Evolutionary conservation across 352 stramenopile species (phyloP), one percentile per base, ranked within the genome.

Genomic region (Phytophthora vignae): DNA sequence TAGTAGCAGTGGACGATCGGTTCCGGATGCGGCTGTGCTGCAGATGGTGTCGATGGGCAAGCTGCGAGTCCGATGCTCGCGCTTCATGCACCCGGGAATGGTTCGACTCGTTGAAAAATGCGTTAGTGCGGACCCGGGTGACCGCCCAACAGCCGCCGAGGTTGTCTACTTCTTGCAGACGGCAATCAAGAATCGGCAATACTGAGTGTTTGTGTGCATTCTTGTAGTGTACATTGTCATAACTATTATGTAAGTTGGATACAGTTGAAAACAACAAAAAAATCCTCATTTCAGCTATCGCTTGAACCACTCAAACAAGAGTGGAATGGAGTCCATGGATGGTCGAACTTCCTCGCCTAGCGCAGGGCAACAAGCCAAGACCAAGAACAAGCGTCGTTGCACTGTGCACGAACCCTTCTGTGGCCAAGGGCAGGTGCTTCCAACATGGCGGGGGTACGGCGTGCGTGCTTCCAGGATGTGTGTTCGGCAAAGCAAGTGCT

Each of bases 11-110:
- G 60, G 71, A 7, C 38, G 71, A 10, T 49, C 52, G 22, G 25
- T 77, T 52, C 53, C 71, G 2, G 75, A 79, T 60, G 73, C 74
- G 0, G 77, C 72, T 2, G 44, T 87, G 25, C 55, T 87, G 19
- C 74, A 87, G 44, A 73, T 84, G 40, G 77, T 83, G 8, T 73
- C 79, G 17, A 63, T 76, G 15, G 79, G 79, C 0, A 75, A 68
- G 25, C 29, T 87, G 1, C 42, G 61, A 0, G 72, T 85, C 4
- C 27, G 69, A 22, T 84, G 84, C 44, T 78, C 77, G 3, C 11
- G n/a, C 0, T 15, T 56, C 2, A 66, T 79, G 33, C 40, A 70
- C 25, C 27, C 56, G 9, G 60, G 54, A 4, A 57, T 67, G 22
- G 67, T 46, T 48, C 19, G 22, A 9, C 65, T 71, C 58, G 62